These are phyloP conservation scores for Pichia phayaonensis DNA, from an alignment of 805 yeast species.

Conservation along the genomic window DNA sequence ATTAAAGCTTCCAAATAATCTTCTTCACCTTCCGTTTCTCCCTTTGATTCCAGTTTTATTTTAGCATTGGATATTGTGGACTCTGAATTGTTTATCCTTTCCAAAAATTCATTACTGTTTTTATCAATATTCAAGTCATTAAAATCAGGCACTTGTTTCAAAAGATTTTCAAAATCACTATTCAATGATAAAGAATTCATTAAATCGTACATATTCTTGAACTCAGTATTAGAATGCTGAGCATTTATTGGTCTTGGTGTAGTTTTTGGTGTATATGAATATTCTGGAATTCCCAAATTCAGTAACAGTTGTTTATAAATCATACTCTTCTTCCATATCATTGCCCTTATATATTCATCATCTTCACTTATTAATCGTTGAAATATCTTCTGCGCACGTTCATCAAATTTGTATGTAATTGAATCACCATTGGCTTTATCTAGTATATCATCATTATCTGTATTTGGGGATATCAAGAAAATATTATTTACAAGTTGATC, in stretches of 20 bases:
- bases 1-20: conserved; percentile 32
- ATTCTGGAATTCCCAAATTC: conserved; percentile 66
- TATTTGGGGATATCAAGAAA: background rate
- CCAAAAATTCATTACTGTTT: conserved; percentile 22
- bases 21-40: conserved; percentile 25
- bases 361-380: conserved; percentile 19
- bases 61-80: conserved; percentile 7
- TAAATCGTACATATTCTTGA: conserved; percentile 12
- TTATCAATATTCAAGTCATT: conserved; percentile 11
- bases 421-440: background rate
- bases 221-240: background rate
- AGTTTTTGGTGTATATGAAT: conserved; percentile 41
- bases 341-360: conserved; percentile 44
- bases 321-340: conserved; percentile 57
- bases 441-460: background rate
- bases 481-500: conserved; percentile 10
- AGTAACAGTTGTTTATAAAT: conserved; percentile 57
- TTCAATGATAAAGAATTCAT: background rate
- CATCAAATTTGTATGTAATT: conserved; percentile 13
- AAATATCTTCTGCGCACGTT: conserved; percentile 20
- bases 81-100: conserved; percentile 20
- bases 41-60: conserved; percentile 2
- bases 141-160: conserved; percentile 29
- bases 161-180: conserved; percentile 2
- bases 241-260: conserved; percentile 13